These are phyloP conservation scores for Rosa chinensis DNA, from an alignment of 306 rosid species.

Conservation along the genomic window DNA sequence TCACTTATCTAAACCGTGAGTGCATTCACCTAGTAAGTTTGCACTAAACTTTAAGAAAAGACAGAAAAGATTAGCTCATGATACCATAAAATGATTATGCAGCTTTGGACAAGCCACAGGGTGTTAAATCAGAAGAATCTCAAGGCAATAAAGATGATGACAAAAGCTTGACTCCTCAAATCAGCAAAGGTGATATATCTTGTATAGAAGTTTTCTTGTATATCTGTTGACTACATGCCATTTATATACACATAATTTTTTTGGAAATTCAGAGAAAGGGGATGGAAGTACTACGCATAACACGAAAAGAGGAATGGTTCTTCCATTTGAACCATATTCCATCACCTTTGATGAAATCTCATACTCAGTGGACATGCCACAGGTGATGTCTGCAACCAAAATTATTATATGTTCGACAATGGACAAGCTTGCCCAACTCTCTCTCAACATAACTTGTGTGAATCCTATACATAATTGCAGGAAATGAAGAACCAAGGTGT, in stretches of 20 bases:
- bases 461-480: neutral
- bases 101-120: constrained; percentile 26
- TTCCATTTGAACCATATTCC: constrained; percentile 27
- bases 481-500: constrained; percentile 27
- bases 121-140: constrained; percentile 38
- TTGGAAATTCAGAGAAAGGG: neutral
- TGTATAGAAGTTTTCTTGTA: neutral
- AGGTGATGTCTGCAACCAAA: constrained; percentile 9
- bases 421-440: neutral
- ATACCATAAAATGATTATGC: constrained; percentile 1
- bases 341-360: constrained; percentile 28
- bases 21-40: constrained; percentile 12
- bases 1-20: constrained; percentile 50
- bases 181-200: constrained; percentile 38
- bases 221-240: neutral
- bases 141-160: constrained; percentile 27
- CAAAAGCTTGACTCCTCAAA: constrained; percentile 20
- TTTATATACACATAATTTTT: neutral
- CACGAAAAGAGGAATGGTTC: constrained; percentile 27
- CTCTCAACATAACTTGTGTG: neutral
- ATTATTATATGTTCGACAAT: neutral
- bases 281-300: neutral
- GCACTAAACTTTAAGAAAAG: neutral
- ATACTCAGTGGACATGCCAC: constrained; percentile 30
- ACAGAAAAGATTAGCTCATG: neutral